A percentile compares a stretch with the other conserved stretches of the same genome.
phyloP scores from a whole-genome alignment of 352 stramenopile species.

The Blastocystis hominis region DNA sequence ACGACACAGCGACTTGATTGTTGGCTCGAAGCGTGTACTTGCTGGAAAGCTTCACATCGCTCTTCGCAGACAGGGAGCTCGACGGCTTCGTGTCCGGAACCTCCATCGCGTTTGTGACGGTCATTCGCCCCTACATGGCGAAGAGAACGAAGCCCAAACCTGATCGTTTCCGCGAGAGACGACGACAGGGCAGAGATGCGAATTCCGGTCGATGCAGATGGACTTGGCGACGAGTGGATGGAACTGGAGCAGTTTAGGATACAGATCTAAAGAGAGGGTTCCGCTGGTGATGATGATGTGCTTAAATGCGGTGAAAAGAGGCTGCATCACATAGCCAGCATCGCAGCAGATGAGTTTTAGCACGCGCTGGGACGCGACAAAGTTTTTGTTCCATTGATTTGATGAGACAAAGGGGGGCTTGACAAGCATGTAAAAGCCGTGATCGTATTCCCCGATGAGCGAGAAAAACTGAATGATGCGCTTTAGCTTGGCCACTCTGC shows the following conservation, averaged over 20 bases:
- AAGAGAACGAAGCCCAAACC: slow-evolving; percentile 56
- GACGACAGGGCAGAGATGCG: slow-evolving; percentile 89
- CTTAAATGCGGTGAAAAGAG: slow-evolving; percentile 88
- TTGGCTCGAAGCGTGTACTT: slow-evolving; percentile 22
- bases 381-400: neutral
- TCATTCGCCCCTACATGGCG: neutral
- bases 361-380: slow-evolving; percentile 65
- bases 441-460: slow-evolving; percentile 62
- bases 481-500: too few species aligned
- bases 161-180: slow-evolving; percentile 92
- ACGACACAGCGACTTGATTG: neutral
- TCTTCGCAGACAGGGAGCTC: too few species aligned
- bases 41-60: neutral
- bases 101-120: neutral
- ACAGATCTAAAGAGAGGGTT: slow-evolving; percentile 95
- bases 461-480: slow-evolving; percentile 60
- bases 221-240: slow-evolving; percentile 85
- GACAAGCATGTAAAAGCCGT: neutral
- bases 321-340: slow-evolving; percentile 89
- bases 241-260: slow-evolving; percentile 94
- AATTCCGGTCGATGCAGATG: slow-evolving; percentile 87
- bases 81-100: neutral
- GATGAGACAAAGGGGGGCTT: neutral
- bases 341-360: slow-evolving; percentile 90
- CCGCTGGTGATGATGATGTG: slow-evolving; percentile 77